Evolutionary conservation across 2,329 filamentous ascomycete genomes (phyloP).

Genomic region (Knoxdaviesia proteae): DNA sequence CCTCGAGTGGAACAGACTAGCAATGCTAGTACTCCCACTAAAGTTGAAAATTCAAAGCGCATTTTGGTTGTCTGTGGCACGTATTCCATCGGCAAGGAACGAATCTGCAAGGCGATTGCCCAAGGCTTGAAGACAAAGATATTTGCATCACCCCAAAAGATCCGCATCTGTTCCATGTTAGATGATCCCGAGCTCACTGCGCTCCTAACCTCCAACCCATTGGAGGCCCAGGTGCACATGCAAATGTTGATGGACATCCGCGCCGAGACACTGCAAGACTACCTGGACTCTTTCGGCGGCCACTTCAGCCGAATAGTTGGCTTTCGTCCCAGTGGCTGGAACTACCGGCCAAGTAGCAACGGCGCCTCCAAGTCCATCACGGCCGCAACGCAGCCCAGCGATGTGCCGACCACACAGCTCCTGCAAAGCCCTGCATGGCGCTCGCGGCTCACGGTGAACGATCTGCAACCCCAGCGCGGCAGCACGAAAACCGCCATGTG

Average conservation of each 20-base stretch:
- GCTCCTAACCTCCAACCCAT: slow-evolving; percentile 59
- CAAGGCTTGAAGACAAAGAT: slow-evolving; percentile 73
- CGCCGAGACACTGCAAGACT: slow-evolving; percentile 76
- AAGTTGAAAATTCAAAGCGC: slow-evolving; percentile 27
- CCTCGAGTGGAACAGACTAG: slow-evolving; percentile 9
- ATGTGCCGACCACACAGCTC: slow-evolving; percentile 26
- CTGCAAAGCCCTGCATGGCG: slow-evolving; percentile 50
- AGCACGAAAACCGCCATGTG: slow-evolving; percentile 67
- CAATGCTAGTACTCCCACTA: slow-evolving; percentile 6
- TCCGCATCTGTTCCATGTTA: slow-evolving; percentile 63
- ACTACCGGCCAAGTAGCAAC: slow-evolving; percentile 51
- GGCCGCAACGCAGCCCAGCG: slow-evolving; percentile 26
- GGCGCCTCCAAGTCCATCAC: slow-evolving; percentile 26
- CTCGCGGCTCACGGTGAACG: slow-evolving; percentile 45
- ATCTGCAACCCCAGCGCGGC: slow-evolving; percentile 65
- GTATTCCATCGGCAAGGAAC: slow-evolving; percentile 95
- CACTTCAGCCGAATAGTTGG: slow-evolving; percentile 76
- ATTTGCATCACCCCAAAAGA: slow-evolving; percentile 65
- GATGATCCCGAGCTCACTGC: slow-evolving; percentile 65
- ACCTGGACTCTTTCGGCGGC: slow-evolving; percentile 58
- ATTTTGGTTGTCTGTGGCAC: slow-evolving; percentile 87
- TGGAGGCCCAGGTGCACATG: slow-evolving; percentile 91
- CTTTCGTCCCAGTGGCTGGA: slow-evolving; percentile 88
- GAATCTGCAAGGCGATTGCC: slow-evolving; percentile 83
- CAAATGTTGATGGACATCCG: slow-evolving; percentile 88